Base-by-base conservation (phyloP, 73 alveolate species). In the Paramecium sexaurelia region DNA sequence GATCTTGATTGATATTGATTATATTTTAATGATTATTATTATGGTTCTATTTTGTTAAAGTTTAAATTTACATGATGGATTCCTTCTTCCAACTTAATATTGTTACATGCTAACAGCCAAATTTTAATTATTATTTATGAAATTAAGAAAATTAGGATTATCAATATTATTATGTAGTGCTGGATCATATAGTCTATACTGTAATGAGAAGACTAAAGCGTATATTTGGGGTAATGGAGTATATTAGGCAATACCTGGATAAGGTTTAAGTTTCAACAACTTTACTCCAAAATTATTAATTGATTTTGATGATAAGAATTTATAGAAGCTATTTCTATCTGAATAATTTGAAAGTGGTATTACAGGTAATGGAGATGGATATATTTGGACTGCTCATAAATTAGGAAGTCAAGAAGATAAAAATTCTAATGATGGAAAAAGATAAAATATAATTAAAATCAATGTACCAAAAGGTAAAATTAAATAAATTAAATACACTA, bases 201-300 rank as follows among this genome's bases (percentile, higher is more conserved):
- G 75, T 6, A 88, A 41, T 24, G 82, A 43, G 37, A 56, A 75
- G 33, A 67, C 89, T 0, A 88, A 88, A 68, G 68, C 91, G 8
- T 88, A 69, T 55, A 51, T 88, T 41, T 88, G 94, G 94, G 94
- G 94, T 6, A 88, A 88, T 88, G 94, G 94, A 68, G 37, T 88
- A 19, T 88, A 88, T 71, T 69, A 88, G 27, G 94, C 94, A 13
- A 32, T 75, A 11, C 94, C 94, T 68, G 94, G 87, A 68, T 56
- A 75, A 15, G 85, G 78, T n/a, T 41, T 88, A 24, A 68, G 87
- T 68, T 88, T 61, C 33, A 41, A 67, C 20, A 88, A 87, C 47
- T 87, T 87, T 37, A 43, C 45, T 26, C 93, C 93, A 5, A 87
- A 87, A 61, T 71, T 22, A 35, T 68, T 87, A n/a, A 47, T 29